Evolutionary conservation across 75 land plant genomes (phyloP).

Genomic region (Sequoiadendron giganteum): DNA sequence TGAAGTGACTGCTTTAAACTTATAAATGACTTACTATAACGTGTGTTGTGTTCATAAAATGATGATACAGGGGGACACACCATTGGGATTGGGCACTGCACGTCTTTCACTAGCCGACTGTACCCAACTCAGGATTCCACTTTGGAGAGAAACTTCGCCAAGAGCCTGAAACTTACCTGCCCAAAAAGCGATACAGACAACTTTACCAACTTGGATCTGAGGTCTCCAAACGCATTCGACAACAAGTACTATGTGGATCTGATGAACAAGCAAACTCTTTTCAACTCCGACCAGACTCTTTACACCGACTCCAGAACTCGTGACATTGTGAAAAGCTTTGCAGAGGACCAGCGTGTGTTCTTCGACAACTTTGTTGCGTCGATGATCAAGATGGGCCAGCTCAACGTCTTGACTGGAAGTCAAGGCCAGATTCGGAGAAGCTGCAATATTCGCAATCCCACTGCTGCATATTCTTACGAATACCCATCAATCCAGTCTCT

Average conservation of each 20-base stretch:
- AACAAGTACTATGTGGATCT: conserved; percentile 7
- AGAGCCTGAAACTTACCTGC: neutral
- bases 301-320: neutral
- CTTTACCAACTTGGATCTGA: neutral
- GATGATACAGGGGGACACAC: conserved; percentile 29
- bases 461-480: too few species aligned
- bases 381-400: conserved; percentile 23
- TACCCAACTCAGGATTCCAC: conserved; percentile 22
- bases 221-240: conserved; percentile 5
- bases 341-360: neutral
- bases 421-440: conserved; percentile 10
- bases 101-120: conserved; percentile 20
- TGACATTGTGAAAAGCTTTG: neutral
- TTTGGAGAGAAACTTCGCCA: conserved; percentile 3
- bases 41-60: neutral
- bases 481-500: too few species aligned
- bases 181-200: neutral
- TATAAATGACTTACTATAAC: neutral
- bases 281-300: neutral
- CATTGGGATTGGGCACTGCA: conserved; percentile 33
- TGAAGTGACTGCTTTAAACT: neutral
- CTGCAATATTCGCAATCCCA: conserved; percentile 12
- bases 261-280: neutral
- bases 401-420: conserved; percentile 14
- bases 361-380: conserved; percentile 9